Percentiles rank a stretch among this genome's conserved stretches.
These are phyloP conservation scores for Aspergillus sp. DNA, from an alignment of 2,329 filamentous ascomycete genomes.

Conservation along the genomic window DNA sequence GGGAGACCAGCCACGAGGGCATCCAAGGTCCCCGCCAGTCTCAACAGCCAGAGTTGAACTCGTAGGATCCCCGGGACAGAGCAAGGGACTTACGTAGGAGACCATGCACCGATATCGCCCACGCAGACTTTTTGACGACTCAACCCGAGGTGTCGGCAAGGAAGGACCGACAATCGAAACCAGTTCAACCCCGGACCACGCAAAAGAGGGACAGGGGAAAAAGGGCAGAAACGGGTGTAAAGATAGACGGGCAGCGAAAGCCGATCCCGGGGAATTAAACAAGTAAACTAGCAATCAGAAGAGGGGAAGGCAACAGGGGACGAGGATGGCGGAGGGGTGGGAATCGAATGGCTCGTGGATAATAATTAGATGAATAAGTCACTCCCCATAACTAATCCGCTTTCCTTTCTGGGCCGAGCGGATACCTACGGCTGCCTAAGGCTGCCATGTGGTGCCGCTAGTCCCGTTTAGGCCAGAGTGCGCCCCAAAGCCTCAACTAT, in stretches of 20 bases:
- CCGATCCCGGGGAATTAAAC: not conserved
- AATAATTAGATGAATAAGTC: conserved; percentile 10
- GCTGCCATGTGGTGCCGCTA: not conserved
- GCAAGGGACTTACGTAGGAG: conserved; percentile 5
- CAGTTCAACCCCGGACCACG: conserved; percentile 3
- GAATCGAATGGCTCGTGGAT: conserved; percentile 5
- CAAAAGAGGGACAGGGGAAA: not conserved
- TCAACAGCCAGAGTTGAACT: not conserved
- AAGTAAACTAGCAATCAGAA: not conserved
- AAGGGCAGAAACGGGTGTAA: not conserved
- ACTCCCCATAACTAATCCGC: conserved; percentile 6
- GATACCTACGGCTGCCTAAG: not conserved
- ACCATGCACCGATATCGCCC: conserved; percentile 14
- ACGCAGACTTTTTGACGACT: conserved; percentile 23
- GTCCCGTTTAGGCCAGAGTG: not conserved
- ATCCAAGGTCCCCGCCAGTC: conserved; percentile 8
- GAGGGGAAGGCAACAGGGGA: conserved; percentile 2
- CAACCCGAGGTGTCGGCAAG: conserved; percentile 8
- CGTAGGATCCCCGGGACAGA: not conserved
- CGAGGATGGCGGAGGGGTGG: conserved; percentile 3
- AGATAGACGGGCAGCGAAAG: not conserved
- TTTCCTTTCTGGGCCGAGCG: conserved; percentile 2
- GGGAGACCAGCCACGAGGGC: not conserved
- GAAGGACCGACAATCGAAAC: conserved; percentile 4
- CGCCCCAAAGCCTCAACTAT: conserved; percentile 1